A percentile compares a stretch with the other conserved stretches of the same genome.
Evolutionary conservation across 2,329 filamentous ascomycete genomes (phyloP).

Genomic region (Cercospora janseana): DNA sequence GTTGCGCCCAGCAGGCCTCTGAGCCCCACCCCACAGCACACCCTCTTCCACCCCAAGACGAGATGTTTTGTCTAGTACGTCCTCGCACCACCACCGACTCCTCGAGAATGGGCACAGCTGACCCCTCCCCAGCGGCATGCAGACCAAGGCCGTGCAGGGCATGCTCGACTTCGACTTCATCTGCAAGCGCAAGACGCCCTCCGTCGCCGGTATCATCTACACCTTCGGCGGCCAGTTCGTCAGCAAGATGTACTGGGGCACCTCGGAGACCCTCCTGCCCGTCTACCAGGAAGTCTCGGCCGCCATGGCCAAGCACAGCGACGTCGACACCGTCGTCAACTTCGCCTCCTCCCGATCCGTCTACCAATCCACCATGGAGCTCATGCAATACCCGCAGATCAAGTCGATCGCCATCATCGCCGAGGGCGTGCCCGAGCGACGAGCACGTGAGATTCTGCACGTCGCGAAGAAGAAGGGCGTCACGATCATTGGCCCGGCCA

Average conservation of each 20-base stretch:
- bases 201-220: constrained; percentile 99
- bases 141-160: constrained; percentile 69
- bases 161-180: constrained; percentile 99
- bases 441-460: constrained; percentile 96
- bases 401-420: constrained; percentile 99
- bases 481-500: constrained; percentile 97
- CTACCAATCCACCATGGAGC: constrained; percentile 96
- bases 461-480: constrained; percentile 97
- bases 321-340: constrained; percentile 98
- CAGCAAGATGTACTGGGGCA: constrained; percentile 99
- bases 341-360: constrained; percentile 98
- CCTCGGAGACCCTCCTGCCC: constrained; percentile 95
- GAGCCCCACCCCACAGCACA: constrained; percentile 83
- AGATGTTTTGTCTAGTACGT: constrained; percentile 96
- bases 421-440: constrained; percentile 97
- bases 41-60: constrained; percentile 98
- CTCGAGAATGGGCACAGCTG: constrained; percentile 24
- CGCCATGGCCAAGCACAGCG: constrained; percentile 92
- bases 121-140: constrained; percentile 67
- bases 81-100: not conserved
- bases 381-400: constrained; percentile 96
- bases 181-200: constrained; percentile 96
- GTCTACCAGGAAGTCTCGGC: constrained; percentile 95
- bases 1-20: constrained; percentile 85
- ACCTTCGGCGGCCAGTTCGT: constrained; percentile 99